These are phyloP conservation scores for Panaeolus papilionaceus DNA, from an alignment of 768 basidiomycete species.

Conservation along the genomic window DNA sequence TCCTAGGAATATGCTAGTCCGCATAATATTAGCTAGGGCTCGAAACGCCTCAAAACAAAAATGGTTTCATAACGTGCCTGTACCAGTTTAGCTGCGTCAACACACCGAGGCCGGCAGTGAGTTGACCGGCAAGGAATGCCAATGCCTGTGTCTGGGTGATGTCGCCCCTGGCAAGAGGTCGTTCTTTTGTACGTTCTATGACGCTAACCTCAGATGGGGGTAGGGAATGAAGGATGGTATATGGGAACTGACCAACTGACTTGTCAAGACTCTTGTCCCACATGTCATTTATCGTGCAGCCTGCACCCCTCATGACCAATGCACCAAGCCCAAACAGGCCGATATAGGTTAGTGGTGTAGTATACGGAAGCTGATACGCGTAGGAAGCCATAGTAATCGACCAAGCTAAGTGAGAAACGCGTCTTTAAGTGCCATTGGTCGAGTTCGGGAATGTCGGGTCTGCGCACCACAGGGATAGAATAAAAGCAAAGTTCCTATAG, in stretches of 20 bases:
- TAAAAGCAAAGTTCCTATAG: slow-evolving; percentile 90
- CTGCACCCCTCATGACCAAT: slow-evolving; percentile 95
- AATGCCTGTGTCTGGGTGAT: slow-evolving; percentile 78
- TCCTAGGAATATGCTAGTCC: slow-evolving; percentile 82
- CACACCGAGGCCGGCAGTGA: slow-evolving; percentile 83
- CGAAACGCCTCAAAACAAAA: neutral
- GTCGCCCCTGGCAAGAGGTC: slow-evolving; percentile 88
- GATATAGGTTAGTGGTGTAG: slow-evolving; percentile 76
- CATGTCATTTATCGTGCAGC: slow-evolving; percentile 99
- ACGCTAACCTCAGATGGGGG: neutral
- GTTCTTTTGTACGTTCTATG: slow-evolving; percentile 81
- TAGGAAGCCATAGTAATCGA: slow-evolving; percentile 97
- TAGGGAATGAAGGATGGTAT: neutral
- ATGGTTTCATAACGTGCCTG: slow-evolving; percentile 55
- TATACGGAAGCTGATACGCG: slow-evolving; percentile 68
- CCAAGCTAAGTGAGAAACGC: slow-evolving; percentile 72
- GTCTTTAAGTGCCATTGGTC: neutral
- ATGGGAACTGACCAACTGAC: slow-evolving; percentile 72
- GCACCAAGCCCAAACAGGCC: slow-evolving; percentile 90
- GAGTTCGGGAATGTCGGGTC: neutral
- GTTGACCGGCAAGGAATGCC: slow-evolving; percentile 81
- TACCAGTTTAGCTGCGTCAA: slow-evolving; percentile 94
- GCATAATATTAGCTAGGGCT: neutral
- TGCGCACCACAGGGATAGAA: slow-evolving; percentile 93
- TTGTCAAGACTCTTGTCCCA: slow-evolving; percentile 95